Evolutionary conservation across 1,139 yeast species (phyloP), one percentile per base, ranked within the genome.

Genomic region (Scheffersomyces insectosa): DNA sequence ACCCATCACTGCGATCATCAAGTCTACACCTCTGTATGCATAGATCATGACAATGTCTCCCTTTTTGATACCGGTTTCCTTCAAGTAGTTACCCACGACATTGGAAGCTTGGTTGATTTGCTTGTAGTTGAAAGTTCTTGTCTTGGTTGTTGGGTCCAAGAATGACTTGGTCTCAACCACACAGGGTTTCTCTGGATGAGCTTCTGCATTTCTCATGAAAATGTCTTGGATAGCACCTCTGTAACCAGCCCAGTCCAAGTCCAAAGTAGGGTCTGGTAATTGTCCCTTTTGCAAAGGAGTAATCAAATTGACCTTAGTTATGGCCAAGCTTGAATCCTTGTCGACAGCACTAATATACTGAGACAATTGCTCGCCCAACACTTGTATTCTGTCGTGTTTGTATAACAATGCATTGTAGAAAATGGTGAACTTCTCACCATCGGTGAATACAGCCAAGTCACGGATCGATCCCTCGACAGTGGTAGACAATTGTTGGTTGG

Each of bases 11-110:
- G 98, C 96, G 39, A 93, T 88, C 80, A 93, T 89, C 53, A 93
- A 75, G 62, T 93, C 99, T 10, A 93, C 99, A 52, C 98, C 97
- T 68, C 99, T 83, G 58, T 93, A 88, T 28, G 99, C 97, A 63
- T 95, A 93, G 49, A 95, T 91, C 95, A 90, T 91, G 16, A 93
- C 98, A 25, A 93, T 90, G 62, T 93, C 98, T 39, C 98, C 99
- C 56, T 86, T 78, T 51, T 80, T 75, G 57, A 93, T 85, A 9
- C 99, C 98, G 2, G 87, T 80, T 35, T 79, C 69, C 48, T 88
- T 83, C 56, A 93, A 77, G 57, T 88, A 87, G 64, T 93, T 95
- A 33, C 97, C 98, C 13, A 93, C 90, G 28, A 90, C 78, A 57
- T 95, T 93, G n/a, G 98, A 90, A 2, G 97, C 93, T 62, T 88